phyloP scores from a whole-genome alignment of 2,329 filamentous ascomycete species.

The Colletotrichum liaoningense region DNA sequence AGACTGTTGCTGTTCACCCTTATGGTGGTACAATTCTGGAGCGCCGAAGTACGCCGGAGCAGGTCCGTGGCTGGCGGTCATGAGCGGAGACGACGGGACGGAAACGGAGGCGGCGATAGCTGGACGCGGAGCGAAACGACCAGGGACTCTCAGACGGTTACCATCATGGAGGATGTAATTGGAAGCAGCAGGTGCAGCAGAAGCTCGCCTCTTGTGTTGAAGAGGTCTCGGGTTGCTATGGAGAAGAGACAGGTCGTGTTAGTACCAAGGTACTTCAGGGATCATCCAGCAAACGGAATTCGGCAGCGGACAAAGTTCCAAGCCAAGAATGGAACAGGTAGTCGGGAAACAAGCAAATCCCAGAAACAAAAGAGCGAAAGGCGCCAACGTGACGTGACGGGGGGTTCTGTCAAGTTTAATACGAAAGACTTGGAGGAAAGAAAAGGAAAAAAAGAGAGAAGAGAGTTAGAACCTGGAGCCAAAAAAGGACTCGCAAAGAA shows the following conservation, averaged over 20 bases:
- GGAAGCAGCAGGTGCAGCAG: constrained; percentile 33
- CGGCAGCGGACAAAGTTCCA: constrained; percentile 10
- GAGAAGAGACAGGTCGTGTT: constrained; percentile 21
- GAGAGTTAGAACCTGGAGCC: not conserved
- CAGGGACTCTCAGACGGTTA: constrained; percentile 29
- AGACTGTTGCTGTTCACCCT: constrained; percentile 27
- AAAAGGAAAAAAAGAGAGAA: constrained; percentile 2
- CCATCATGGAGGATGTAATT: constrained; percentile 31
- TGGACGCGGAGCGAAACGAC: constrained; percentile 25
- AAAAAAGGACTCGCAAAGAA: not conserved
- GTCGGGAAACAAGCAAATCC: constrained; percentile 16
- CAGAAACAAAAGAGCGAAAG: constrained; percentile 9
- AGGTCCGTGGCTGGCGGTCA: constrained; percentile 31
- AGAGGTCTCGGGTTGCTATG: constrained; percentile 30
- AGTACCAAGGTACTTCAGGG: not conserved
- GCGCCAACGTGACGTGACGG: constrained; percentile 20
- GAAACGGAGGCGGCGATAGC: constrained; percentile 10
- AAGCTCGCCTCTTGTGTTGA: constrained; percentile 36
- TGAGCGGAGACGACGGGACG: constrained; percentile 14
- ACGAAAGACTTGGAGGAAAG: constrained; percentile 7
- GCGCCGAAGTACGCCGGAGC: constrained; percentile 36
- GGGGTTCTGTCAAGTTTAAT: constrained; percentile 27
- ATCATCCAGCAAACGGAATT: constrained; percentile 11
- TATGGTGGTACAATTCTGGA: constrained; percentile 31
- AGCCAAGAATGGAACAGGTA: constrained; percentile 10